A percentile compares a stretch with the other conserved stretches of the same genome.
Evolutionary conservation across 805 yeast genomes (phyloP).

Genomic region (Wickerhamomyces bovis): DNA sequence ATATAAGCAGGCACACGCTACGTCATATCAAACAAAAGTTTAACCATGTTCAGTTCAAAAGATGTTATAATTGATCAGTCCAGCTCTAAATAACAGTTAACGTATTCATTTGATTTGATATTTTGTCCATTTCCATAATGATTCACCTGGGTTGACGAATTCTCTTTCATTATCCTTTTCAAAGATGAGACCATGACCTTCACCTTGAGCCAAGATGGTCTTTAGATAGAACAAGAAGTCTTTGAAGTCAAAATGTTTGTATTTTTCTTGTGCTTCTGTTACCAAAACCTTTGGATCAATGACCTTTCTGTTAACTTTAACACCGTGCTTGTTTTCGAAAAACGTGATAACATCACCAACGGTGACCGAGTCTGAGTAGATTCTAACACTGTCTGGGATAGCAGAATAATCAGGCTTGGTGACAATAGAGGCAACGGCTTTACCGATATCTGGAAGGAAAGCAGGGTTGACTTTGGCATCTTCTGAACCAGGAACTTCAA

Average conservation of each 20-base stretch:
- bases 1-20: too few relatives aligned
- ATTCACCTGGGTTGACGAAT: constrained; percentile 39
- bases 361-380: constrained; percentile 36
- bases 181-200: constrained; percentile 33
- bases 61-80: too few relatives aligned
- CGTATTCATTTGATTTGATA: constrained; percentile 5
- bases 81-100: too few relatives aligned
- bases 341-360: constrained; percentile 32
- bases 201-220: constrained; percentile 32
- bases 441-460: constrained; percentile 37
- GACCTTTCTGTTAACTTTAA: constrained; percentile 29
- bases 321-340: constrained; percentile 36
- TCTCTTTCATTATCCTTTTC: constrained; percentile 31
- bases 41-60: too few relatives aligned
- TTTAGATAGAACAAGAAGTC: constrained; percentile 36
- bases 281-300: constrained; percentile 28
- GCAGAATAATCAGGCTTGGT: constrained; percentile 28
- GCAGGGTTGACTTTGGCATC: constrained; percentile 31
- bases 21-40: too few relatives aligned
- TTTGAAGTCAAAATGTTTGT: constrained; percentile 22
- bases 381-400: constrained; percentile 39
- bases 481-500: constrained; percentile 34
- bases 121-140: constrained; percentile 38
- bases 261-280: constrained; percentile 24
- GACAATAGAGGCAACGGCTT: constrained; percentile 35